These are phyloP conservation scores for Vitis rupestris DNA, from an alignment of 164 flowering plant genomes.

Conservation along the genomic window DNA sequence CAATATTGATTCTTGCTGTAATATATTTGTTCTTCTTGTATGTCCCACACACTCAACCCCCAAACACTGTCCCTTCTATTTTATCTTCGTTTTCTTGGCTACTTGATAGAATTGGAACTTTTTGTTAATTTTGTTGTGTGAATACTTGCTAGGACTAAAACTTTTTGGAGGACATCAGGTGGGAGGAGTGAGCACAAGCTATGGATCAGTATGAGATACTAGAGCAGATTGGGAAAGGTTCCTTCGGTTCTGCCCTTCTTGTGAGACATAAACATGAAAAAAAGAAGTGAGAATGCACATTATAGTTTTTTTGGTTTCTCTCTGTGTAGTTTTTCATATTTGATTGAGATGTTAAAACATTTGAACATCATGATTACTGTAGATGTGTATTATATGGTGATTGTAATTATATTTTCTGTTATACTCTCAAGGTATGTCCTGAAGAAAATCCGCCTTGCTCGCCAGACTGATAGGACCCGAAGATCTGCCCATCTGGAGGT, in stretches of 20 bases:
- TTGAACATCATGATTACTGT: too few relatives aligned
- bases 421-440: constrained; percentile 74
- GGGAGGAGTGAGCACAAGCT: neutral
- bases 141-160: constrained; percentile 1
- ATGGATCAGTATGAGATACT: constrained; percentile 96
- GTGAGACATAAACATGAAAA: constrained; percentile 89
- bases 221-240: constrained; percentile 97
- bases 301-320: too few relatives aligned
- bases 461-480: constrained; percentile 92
- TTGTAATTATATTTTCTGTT: neutral
- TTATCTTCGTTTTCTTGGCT: too few relatives aligned
- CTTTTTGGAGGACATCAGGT: constrained; percentile 3
- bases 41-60: too few relatives aligned
- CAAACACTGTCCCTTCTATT: too few relatives aligned
- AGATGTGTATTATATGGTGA: neutral
- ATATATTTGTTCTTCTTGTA: too few relatives aligned
- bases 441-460: constrained; percentile 98
- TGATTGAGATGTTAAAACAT: neutral
- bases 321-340: neutral
- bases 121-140: neutral
- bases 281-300: constrained; percentile 65
- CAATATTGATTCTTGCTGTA: too few relatives aligned
- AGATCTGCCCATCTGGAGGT: constrained; percentile 99
- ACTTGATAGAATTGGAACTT: too few relatives aligned
- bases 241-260: constrained; percentile 96